Conservation (phyloP, 768 basidiomycete genomes). For the Tephrocybe sp. region DNA sequence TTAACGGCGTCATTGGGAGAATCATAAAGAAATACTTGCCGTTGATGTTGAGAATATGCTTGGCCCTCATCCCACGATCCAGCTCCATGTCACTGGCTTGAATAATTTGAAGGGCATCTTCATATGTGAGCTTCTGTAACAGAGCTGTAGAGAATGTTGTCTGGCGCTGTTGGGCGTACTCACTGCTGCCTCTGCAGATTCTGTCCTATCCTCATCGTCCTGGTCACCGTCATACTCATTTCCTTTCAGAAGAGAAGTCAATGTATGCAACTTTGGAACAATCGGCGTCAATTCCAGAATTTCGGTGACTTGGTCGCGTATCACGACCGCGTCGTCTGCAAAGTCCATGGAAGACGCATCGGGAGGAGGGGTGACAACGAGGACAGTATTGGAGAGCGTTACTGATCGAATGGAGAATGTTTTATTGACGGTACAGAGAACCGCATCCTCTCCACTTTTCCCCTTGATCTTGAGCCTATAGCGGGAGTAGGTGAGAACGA, state of each 20-base stretch:
- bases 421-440: slow-evolving; percentile 76
- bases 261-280: slow-evolving; percentile 74
- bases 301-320: slow-evolving; percentile 80
- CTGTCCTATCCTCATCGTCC: slow-evolving; percentile 32
- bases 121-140: slow-evolving; percentile 43
- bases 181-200: slow-evolving; percentile 11
- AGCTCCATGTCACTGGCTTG: slow-evolving; percentile 86
- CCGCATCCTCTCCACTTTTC: slow-evolving; percentile 77
- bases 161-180: neutral
- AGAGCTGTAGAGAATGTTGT: neutral
- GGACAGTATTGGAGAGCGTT: slow-evolving; percentile 82
- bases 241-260: slow-evolving; percentile 59
- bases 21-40: slow-evolving; percentile 36
- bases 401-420: slow-evolving; percentile 87
- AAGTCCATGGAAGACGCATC: slow-evolving; percentile 26
- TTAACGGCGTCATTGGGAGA: neutral
- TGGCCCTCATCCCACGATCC: slow-evolving; percentile 56
- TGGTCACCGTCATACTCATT: slow-evolving; percentile 71
- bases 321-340: slow-evolving; percentile 49
- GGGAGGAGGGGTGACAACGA: slow-evolving; percentile 60
- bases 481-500: slow-evolving; percentile 11
- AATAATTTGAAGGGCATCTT: slow-evolving; percentile 58
- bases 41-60: slow-evolving; percentile 69
- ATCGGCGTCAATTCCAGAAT: slow-evolving; percentile 77
- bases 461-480: slow-evolving; percentile 79